Percentiles rank a stretch among this genome's conserved stretches.
Conservation (phyloP, 2,329 filamentous ascomycete genomes). For the Pleoardoris graminearum region DNA sequence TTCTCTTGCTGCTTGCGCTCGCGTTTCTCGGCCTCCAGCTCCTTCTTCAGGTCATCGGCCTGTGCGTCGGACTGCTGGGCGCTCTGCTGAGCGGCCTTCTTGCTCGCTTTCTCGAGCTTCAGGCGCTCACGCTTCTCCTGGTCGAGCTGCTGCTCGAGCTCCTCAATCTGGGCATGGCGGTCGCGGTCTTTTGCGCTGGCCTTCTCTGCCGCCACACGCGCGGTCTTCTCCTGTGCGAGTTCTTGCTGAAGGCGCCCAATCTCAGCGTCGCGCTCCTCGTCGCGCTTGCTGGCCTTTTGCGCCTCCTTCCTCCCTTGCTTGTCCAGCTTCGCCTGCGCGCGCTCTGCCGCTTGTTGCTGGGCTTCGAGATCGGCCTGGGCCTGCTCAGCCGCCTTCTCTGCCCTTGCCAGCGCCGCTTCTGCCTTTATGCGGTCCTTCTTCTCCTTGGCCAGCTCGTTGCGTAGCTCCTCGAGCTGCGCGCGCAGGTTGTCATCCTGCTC, state of each 20-base stretch:
- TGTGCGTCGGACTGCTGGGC: constrained; percentile 48
- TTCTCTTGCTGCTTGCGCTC: constrained; percentile 58
- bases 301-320: constrained; percentile 38
- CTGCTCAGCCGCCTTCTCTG: constrained; percentile 40
- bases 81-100: constrained; percentile 47
- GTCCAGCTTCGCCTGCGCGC: constrained; percentile 39
- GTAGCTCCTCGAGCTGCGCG: constrained; percentile 50
- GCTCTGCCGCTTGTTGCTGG: constrained; percentile 35
- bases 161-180: constrained; percentile 36
- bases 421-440: constrained; percentile 51
- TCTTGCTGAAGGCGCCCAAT: constrained; percentile 37
- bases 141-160: constrained; percentile 45
- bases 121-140: constrained; percentile 45
- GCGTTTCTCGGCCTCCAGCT: constrained; percentile 56
- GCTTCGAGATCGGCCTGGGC: constrained; percentile 37
- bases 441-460: constrained; percentile 51
- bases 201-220: constrained; percentile 38
- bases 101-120: constrained; percentile 41
- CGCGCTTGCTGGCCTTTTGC: constrained; percentile 41
- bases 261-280: constrained; percentile 36
- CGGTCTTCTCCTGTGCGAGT: constrained; percentile 50
- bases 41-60: constrained; percentile 53
- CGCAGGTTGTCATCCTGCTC: constrained; percentile 54
- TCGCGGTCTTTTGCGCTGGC: constrained; percentile 39
- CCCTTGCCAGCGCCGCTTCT: constrained; percentile 43